Base-by-base conservation (phyloP, 2,329 filamentous ascomycete species). In the Pseudopithomyces chartarum region DNA sequence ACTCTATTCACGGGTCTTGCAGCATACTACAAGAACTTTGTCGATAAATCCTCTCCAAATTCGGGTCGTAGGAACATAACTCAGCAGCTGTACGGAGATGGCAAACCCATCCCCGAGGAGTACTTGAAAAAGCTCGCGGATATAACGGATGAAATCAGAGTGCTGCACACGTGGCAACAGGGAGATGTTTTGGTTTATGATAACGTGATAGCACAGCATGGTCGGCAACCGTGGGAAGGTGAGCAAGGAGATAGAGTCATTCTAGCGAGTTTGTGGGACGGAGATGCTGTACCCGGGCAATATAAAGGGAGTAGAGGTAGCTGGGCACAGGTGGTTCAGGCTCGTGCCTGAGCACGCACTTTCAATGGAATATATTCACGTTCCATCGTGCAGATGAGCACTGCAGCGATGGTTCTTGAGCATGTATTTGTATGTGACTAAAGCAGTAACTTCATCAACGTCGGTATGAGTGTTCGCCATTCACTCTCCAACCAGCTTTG, bases 121-220 rank as follows among this genome's bases (percentile, higher is more conserved):
- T 80, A 80, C 58, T 65, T 82, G 11, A 74, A 63, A 15, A 71
- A 69, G 52, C 65, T 81, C 45, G 75, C 75, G 0, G 68, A 76
- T 57, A 80, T 82, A 36, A 82, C 80, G 12, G 79, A 82, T 55
- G 78, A 82, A 57, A 81, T 82, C 50, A 75, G 79, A 3, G 80
- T 83, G 17, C 61, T 82, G 51, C 80, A 82, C 62, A 74, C 73
- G 47, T 82, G 80, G 80, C 66, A 81, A 63, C 66, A 68, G 12
- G 79, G 80, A 0, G 80, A 82, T 67, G 78, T 82, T 3, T 66
- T 82, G 11, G 79, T 82, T 0, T 82, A 75, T 64, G 80, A 82
- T 61, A 82, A 82, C 62, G 64, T 79, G 15, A 76, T 82, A 64
- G 75, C 79, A 1, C 81, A 82, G 67, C 80, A 83, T 70, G 80